Evolutionary conservation across 305 asterid genomes (phyloP), one percentile per base, ranked within the genome.

Genomic region (Solanum hybrid): DNA sequence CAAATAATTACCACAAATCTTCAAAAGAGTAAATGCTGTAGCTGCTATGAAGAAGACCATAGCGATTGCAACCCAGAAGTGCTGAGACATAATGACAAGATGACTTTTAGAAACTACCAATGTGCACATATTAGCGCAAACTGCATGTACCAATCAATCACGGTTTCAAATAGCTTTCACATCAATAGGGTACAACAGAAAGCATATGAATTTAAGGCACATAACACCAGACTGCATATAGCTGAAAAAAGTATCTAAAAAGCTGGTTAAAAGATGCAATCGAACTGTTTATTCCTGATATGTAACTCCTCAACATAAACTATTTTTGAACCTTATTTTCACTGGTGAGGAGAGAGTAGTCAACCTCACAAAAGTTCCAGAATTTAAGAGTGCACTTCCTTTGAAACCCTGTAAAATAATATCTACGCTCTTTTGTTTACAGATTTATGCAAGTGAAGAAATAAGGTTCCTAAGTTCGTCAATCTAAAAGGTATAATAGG

Each of bases 11-110:
- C 99, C 98, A 75, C 97, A 91, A 80, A 97, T 94, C 92, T 97
- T 97, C 92, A 95, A 92, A 89, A 97, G 97, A 22, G 99, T 96
- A 93, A 97, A 97, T 82, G 94, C 42, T 75, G 99, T 96, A 16
- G 98, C 99, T 66, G 99, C 99, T 90, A 95, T 93, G 93, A 96
- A 95, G 95, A 97, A 97, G 92, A 97, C 98, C 99, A 97, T 96
- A 80, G 99, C 93, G 86, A 97, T 95, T 34, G 98, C 96, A 91
- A 97, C 99, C 99, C 99, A 97, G 73, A 97, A 97, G 93, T 97
- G 99, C 99, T 97, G 99, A 89, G 90, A 91, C 79, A 93, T 89
- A 92, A 91, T 4, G 40, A 89, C 17, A 75, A 88, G 35, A 78
- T 6, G 66, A 80, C 60, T 88, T 88, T 88, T 26, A 88, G 85